Conservation (phyloP, 331 rosid species). For the Malus hybrid region DNA sequence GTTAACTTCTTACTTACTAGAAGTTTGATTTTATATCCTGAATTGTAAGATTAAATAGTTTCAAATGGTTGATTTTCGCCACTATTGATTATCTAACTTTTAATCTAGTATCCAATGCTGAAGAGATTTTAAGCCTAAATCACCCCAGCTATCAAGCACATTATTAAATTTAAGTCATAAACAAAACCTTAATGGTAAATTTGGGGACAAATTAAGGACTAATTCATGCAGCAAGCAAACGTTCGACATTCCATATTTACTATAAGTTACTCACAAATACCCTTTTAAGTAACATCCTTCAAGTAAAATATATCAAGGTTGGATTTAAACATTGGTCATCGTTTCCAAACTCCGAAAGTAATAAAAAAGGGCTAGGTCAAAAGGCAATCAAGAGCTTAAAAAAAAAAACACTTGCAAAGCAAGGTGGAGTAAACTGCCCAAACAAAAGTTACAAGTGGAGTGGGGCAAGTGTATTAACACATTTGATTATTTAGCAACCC, state of each 20-base stretch:
- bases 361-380: conserved; percentile 45
- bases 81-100: too few species aligned
- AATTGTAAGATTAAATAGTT: too few species aligned
- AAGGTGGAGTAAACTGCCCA: conserved; percentile 48
- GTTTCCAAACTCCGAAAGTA: conserved; percentile 41
- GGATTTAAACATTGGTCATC: conserved; percentile 31
- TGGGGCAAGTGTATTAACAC: conserved; percentile 24
- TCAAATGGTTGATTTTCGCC: too few species aligned
- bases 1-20: too few species aligned
- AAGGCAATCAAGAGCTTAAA: conserved; percentile 49
- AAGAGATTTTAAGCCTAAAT: too few species aligned
- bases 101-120: too few species aligned
- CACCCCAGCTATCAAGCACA: too few species aligned
- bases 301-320: conserved; percentile 8
- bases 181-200: background rate
- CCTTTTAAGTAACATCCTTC: conserved; percentile 27
- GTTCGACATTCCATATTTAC: background rate
- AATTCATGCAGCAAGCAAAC: background rate
- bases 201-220: background rate
- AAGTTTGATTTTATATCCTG: too few species aligned
- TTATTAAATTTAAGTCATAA: background rate
- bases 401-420: conserved; percentile 30
- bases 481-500: conserved; percentile 26
- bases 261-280: conserved; percentile 7
- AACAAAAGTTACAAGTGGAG: conserved; percentile 27